Conservation (phyloP, 2,329 filamentous ascomycete species). For the Penicillium glabrum region DNA sequence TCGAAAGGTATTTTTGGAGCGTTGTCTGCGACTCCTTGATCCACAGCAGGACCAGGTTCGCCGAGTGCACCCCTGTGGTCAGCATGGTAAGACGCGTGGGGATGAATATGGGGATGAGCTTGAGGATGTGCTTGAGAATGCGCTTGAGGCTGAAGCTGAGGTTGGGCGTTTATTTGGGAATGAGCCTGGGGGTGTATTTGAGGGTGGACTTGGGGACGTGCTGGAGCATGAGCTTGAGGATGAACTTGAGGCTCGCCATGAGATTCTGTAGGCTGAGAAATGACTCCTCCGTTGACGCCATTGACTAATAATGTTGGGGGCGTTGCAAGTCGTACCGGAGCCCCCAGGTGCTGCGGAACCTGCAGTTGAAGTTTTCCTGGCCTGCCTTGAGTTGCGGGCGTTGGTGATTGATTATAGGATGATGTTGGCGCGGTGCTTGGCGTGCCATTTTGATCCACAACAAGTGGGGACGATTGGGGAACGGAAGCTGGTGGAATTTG, state of each 20-base stretch:
- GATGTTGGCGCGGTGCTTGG: slow-evolving; percentile 13
- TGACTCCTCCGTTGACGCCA: slow-evolving; percentile 28
- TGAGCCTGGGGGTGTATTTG: neutral
- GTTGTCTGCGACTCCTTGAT: slow-evolving; percentile 7
- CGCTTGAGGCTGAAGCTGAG: neutral
- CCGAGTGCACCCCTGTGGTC: neutral
- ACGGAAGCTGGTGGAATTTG: slow-evolving; percentile 41
- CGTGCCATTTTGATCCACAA: slow-evolving; percentile 41
- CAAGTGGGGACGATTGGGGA: slow-evolving; percentile 39
- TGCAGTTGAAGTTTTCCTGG: slow-evolving; percentile 45
- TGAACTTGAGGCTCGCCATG: neutral
- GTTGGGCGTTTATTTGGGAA: neutral
- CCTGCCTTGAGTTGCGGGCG: slow-evolving; percentile 23
- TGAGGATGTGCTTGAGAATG: neutral
- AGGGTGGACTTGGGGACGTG: neutral
- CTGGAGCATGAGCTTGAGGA: neutral
- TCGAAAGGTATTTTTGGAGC: slow-evolving; percentile 26
- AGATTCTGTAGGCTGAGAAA: neutral
- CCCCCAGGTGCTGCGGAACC: slow-evolving; percentile 42
- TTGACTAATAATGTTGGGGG: slow-evolving; percentile 43
- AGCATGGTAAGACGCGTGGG: neutral
- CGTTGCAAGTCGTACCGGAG: slow-evolving; percentile 44
- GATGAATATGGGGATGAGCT: neutral
- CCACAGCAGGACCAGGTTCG: neutral
- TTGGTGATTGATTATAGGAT: slow-evolving; percentile 28